Evolutionary conservation across 768 basidiomycete genomes (phyloP).

Genomic region (Suillus plorans): DNA sequence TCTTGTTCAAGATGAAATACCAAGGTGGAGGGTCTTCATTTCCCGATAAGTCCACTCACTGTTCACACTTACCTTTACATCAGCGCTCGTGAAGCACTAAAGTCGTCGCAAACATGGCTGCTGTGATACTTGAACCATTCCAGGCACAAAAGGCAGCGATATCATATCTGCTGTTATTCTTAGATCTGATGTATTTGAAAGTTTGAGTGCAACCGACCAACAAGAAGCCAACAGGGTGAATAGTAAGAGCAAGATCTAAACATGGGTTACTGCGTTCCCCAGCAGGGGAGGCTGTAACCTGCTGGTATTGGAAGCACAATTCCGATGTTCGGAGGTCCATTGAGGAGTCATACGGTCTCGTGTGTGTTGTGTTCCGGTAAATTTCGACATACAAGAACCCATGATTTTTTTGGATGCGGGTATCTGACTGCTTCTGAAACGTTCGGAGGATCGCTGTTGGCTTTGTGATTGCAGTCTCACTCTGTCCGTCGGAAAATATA

Average conservation of each 20-base stretch:
- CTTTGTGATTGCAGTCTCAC: no score
- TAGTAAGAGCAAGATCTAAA: not conserved
- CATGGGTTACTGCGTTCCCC: not conserved
- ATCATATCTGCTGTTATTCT: not conserved
- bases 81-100: not conserved
- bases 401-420: no score
- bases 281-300: not conserved
- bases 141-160: not conserved
- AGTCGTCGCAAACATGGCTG: not conserved
- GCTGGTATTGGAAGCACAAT: constrained; percentile 14
- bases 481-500: no score
- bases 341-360: constrained; percentile 4
- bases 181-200: not conserved
- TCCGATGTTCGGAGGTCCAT: constrained; percentile 10
- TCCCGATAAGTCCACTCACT: not conserved
- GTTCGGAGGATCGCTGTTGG: no score
- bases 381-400: no score
- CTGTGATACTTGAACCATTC: not conserved
- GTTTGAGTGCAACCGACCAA: not conserved
- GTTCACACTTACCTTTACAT: not conserved
- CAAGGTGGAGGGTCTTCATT: not conserved
- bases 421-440: no score
- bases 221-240: not conserved
- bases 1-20: not conserved
- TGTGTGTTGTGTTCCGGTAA: not conserved